Evolutionary conservation across 2,329 filamentous ascomycete genomes (phyloP).

Genomic region (Fusarium subglutinans): DNA sequence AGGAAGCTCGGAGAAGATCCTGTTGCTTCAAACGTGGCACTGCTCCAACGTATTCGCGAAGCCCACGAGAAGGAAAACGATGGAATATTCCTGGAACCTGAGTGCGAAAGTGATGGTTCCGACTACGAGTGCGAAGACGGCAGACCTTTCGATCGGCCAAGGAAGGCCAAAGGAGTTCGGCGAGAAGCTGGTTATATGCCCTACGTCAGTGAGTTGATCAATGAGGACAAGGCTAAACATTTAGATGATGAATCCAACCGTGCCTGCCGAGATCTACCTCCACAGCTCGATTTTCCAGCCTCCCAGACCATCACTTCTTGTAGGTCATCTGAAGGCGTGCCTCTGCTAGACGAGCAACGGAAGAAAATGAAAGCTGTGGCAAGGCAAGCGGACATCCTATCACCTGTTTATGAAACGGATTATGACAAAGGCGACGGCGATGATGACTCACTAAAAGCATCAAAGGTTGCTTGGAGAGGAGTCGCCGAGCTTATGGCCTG

Average conservation of each 20-base stretch:
- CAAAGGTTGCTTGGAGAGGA: conserved; percentile 32
- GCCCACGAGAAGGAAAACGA: not conserved
- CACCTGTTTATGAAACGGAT: not conserved
- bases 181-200: not conserved
- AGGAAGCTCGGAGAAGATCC: conserved; percentile 39
- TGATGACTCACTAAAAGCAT: not conserved
- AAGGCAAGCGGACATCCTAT: not conserved
- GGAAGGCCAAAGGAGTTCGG: not conserved
- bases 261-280: conserved; percentile 5
- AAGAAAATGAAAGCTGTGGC: not conserved
- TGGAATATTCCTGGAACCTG: not conserved
- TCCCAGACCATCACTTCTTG: not conserved
- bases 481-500: conserved; percentile 39
- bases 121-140: conserved; percentile 14
- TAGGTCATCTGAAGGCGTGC: not conserved
- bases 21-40: conserved; percentile 5
- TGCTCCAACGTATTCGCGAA: not conserved
- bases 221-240: not conserved
- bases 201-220: not conserved
- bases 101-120: conserved; percentile 21
- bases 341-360: not conserved
- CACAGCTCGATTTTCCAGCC: conserved; percentile 13
- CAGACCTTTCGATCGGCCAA: conserved; percentile 29
- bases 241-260: conserved; percentile 17
- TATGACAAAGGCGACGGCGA: not conserved